Evolutionary conservation across 495 filamentous ascomycete genomes (phyloP).

Genomic region (Aspergillus incahuasiensis): DNA sequence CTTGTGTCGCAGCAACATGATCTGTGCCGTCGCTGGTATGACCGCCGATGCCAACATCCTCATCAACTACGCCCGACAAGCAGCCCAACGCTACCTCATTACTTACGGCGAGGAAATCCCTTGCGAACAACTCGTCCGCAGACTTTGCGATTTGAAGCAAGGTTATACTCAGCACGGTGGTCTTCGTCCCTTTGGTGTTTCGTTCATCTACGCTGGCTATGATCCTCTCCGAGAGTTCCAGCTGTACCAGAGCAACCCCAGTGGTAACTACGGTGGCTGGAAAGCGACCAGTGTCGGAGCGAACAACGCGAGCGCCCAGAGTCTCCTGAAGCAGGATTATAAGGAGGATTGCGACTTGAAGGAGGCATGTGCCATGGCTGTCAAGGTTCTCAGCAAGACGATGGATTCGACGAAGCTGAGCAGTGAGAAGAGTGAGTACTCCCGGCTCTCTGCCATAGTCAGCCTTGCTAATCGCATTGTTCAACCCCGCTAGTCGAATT

Average conservation of each 20-base stretch:
- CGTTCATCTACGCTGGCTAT: slow-evolving; percentile 99
- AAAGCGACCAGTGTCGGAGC: slow-evolving; percentile 97
- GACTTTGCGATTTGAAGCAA: slow-evolving; percentile 97
- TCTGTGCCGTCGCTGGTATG: slow-evolving; percentile 98
- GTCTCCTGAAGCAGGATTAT: slow-evolving; percentile 98
- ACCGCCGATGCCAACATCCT: slow-evolving; percentile 99
- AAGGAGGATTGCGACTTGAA: slow-evolving; percentile 95
- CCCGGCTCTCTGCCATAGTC: background rate
- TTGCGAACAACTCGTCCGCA: slow-evolving; percentile 96
- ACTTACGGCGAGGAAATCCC: slow-evolving; percentile 99
- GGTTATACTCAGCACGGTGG: slow-evolving; percentile 99
- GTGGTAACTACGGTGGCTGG: slow-evolving; percentile 98
- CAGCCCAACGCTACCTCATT: slow-evolving; percentile 91
- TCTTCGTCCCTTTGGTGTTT: slow-evolving; percentile 95
- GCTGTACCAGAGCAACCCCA: slow-evolving; percentile 99
- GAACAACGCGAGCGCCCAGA: slow-evolving; percentile 97
- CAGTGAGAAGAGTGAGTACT: slow-evolving; percentile 89
- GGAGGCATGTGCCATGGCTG: slow-evolving; percentile 94
- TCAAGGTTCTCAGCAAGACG: slow-evolving; percentile 99
- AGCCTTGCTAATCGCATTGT: slow-evolving; percentile 29
- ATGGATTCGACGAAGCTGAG: slow-evolving; percentile 99
- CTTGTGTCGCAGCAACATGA: slow-evolving; percentile 78
- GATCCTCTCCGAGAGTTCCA: slow-evolving; percentile 95
- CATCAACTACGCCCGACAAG: slow-evolving; percentile 98
- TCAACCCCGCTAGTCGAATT: slow-evolving; percentile 71